Evolutionary conservation across 1,139 yeast genomes (phyloP), one percentile per base, ranked within the genome.

Genomic region (Pichia sp.): DNA sequence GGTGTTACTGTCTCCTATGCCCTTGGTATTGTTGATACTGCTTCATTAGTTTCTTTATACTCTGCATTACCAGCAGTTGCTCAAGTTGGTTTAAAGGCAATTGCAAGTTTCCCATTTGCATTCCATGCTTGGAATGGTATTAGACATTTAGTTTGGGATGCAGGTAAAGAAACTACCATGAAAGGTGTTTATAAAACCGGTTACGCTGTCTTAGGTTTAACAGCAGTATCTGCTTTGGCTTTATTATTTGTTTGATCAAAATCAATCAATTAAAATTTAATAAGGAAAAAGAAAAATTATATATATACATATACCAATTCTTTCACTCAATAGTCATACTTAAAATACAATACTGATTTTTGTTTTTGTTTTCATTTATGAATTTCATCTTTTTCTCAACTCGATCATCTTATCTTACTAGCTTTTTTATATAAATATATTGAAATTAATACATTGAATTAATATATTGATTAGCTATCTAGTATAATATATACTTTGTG

Each of bases 131-230:
- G 75, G 66, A 89, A 90, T 68, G 97, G 97, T 61, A 56, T 90
- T 55, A 86, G 98, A 78, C 98, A 92, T 68, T 73, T 90, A 70
- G 64, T 87, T 51, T 92, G 97, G 97, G 97, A 92, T 68, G 67
- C 81, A 49, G 95, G 95, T 64, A 74, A 72, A 59, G 87, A 84
- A 67, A 78, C 90, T 66, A 76, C 89, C 55, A 62, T 86, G 58
- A 79, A 83, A 66, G 97, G 95, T 59, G 97, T 94, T 53, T 86
- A 86, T 78, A 79, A 86, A 71, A 89, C 97, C 43, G 97, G 97
- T 56, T 88, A 88, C 69, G 72, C 78, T 46, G 96, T 89, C 32
- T 67, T 89, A 55, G 97, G 82, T 36, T 72, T 79, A 58, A 73
- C 95, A 44, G 85, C 83, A 32, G 60, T 84, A 47, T 63, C 81